These are phyloP conservation scores for Lodderomyces metapsilosis DNA, from an alignment of 1,139 yeast genomes.

Conservation along the genomic window DNA sequence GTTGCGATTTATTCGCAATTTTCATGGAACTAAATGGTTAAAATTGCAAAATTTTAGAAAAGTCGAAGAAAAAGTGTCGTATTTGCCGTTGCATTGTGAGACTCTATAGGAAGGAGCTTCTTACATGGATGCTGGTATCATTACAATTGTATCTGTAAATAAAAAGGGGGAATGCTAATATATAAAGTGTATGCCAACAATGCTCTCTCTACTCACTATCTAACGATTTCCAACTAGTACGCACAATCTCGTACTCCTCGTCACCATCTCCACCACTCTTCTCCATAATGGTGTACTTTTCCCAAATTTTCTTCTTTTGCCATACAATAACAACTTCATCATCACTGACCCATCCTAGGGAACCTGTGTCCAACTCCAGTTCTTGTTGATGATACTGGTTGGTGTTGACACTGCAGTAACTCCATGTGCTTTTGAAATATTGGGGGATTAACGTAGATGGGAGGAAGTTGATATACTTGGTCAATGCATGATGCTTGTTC, in stretches of 20 bases:
- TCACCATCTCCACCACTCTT: constrained; percentile 1
- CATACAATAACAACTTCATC: constrained; percentile 68
- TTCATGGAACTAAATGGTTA: constrained; percentile 50
- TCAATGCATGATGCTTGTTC: constrained; percentile 69
- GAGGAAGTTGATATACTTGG: constrained; percentile 34
- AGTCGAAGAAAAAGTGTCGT: constrained; percentile 22
- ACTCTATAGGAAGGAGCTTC: too few relatives aligned
- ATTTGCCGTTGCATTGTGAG: constrained; percentile 43
- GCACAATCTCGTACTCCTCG: constrained; percentile 12
- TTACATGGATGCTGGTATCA: too few relatives aligned
- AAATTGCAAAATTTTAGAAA: constrained; percentile 19
- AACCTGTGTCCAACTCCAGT: constrained; percentile 53
- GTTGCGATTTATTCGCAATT: constrained; percentile 50
- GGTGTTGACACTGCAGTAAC: constrained; percentile 77
- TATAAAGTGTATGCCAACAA: too few relatives aligned
- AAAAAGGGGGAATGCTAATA: too few relatives aligned
- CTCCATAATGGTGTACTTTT: constrained; percentile 71
- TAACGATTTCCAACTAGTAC: constrained; percentile 78
- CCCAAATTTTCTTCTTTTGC: constrained; percentile 77
- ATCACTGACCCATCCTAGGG: constrained; percentile 77
- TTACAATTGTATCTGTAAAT: too few relatives aligned
- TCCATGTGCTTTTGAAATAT: constrained; percentile 87
- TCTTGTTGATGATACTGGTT: constrained; percentile 38
- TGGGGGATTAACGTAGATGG: constrained; percentile 52
- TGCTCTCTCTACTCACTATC: constrained; percentile 21